Evolutionary conservation across 1,284 basidiomycete species (phyloP).

Genomic region (Rhizopogon hawkerae): DNA sequence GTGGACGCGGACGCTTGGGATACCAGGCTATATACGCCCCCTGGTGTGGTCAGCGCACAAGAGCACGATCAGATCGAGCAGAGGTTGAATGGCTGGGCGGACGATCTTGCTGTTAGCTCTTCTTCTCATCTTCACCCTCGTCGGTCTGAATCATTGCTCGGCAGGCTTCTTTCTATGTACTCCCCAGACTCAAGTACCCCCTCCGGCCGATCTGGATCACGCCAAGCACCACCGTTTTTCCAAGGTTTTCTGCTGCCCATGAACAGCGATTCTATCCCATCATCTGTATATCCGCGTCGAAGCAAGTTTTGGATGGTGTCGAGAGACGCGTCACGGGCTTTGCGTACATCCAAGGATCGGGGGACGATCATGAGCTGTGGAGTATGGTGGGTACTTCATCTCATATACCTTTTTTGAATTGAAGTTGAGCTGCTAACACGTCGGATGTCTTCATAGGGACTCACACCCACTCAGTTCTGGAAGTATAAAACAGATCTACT

Average conservation of each 20-base stretch:
- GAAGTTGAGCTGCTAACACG: no score
- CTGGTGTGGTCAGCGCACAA: constrained; percentile 52
- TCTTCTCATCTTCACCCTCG: not conserved
- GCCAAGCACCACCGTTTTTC: constrained; percentile 41
- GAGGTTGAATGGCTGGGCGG: constrained; percentile 59
- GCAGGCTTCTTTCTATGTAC: constrained; percentile 44
- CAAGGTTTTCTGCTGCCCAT: constrained; percentile 24
- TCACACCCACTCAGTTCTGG: constrained; percentile 75
- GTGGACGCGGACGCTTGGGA: constrained; percentile 38
- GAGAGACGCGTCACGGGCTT: constrained; percentile 57
- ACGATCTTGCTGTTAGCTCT: constrained; percentile 42
- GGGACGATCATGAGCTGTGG: constrained; percentile 87
- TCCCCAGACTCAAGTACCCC: constrained; percentile 42
- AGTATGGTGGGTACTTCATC: constrained; percentile 45
- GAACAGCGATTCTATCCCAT: constrained; percentile 47
- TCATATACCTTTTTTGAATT: not conserved
- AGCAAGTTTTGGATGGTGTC: constrained; percentile 46
- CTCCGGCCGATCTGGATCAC: constrained; percentile 66
- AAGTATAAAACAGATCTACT: constrained; percentile 44
- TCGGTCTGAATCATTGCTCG: not conserved
- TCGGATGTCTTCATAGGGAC: constrained; percentile 36
- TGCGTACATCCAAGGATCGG: constrained; percentile 81
- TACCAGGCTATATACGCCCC: constrained; percentile 54
- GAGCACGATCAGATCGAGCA: constrained; percentile 69
- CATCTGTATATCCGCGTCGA: constrained; percentile 74